Evolutionary conservation across 2,329 filamentous ascomycete species (phyloP).

Genomic region (Pseudodiploospora longispora): DNA sequence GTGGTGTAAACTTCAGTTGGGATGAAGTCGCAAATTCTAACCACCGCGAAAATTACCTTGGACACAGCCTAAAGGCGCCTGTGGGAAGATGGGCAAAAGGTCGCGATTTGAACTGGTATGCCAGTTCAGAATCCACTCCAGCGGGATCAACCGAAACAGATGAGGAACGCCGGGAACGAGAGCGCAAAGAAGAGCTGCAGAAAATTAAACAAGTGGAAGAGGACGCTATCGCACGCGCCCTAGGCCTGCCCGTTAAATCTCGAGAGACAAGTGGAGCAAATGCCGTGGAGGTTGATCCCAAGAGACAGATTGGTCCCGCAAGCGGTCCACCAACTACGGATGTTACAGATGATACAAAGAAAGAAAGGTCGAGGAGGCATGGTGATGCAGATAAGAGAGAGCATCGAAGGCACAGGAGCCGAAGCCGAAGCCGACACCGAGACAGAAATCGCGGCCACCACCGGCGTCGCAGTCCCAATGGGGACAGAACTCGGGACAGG

Average conservation of each 20-base stretch:
- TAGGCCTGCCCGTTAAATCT: conserved; percentile 67
- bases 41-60: conserved; percentile 84
- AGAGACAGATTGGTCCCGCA: conserved; percentile 26
- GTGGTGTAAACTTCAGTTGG: conserved; percentile 95
- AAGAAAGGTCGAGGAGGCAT: conserved; percentile 22
- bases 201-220: conserved; percentile 86
- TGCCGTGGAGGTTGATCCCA: conserved; percentile 52
- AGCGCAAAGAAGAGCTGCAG: conserved; percentile 68
- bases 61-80: conserved; percentile 84
- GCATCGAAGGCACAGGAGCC: conserved; percentile 27
- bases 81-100: conserved; percentile 88
- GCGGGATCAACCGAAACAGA: conserved; percentile 45
- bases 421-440: conserved; percentile 23
- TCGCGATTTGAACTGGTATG: conserved; percentile 58
- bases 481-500: conserved; percentile 12
- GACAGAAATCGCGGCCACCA: conserved; percentile 20
- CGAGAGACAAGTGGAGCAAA: conserved; percentile 56
- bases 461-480: conserved; percentile 23
- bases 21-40: conserved; percentile 80
- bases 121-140: conserved; percentile 42
- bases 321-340: conserved; percentile 15
- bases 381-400: conserved; percentile 23
- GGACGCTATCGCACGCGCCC: conserved; percentile 74
- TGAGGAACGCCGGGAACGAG: conserved; percentile 49
- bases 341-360: conserved; percentile 17